Base-by-base conservation (phyloP, 345 rosid species). In the Clarkia xantiana region DNA sequence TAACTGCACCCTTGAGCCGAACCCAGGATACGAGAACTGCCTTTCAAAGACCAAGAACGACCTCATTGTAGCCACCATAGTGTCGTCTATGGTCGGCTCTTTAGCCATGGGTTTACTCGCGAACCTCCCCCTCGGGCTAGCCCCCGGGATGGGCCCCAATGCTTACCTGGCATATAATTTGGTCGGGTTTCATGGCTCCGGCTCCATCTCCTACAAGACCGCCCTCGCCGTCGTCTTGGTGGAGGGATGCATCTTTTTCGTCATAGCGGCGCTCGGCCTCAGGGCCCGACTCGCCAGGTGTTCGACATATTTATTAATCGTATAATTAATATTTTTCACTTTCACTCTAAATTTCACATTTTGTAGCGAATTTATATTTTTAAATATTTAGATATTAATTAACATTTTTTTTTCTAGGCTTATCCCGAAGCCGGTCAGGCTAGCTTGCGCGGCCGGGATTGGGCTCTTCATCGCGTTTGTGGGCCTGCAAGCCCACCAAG, bases 141-240 rank as follows among this genome's bases (percentile, higher is more conserved):
- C 97, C 57, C 95, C 97, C 0, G 94, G 74, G 3, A 90, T 90
- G 97, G 97, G 97, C 19, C 68, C 91, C 0, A 83, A 86, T 29
- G 88, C 95, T 52, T 85, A 81, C 62, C 47, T 79, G 47, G 77
- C 95, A 11, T 90, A 86, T 58, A 83, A 86, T 68, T 48, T 80
- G 11, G 79, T 90, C 18, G 97, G 95, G 5, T 86, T 72, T 55
- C 95, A 74, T 53, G 94, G 95, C 11, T 79, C 94, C 1, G 95
- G 97, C 12, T 46, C 87, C 12, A 51, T 86, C 11, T 77, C 84
- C 0, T 90, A 77, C 67, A 51, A 53, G 29, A 80, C 95, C 0
- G 91, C 91, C 1, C 73, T 82, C 64, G 94, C 94, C 2, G 58
- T 90, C 0, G 82, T 81, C 49, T 19, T 90, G 0, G 67, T 81